A percentile compares a stretch with the other conserved stretches of the same genome.
Evolutionary conservation across 306 rosid species (phyloP).

Genomic region (Corylus americana): DNA sequence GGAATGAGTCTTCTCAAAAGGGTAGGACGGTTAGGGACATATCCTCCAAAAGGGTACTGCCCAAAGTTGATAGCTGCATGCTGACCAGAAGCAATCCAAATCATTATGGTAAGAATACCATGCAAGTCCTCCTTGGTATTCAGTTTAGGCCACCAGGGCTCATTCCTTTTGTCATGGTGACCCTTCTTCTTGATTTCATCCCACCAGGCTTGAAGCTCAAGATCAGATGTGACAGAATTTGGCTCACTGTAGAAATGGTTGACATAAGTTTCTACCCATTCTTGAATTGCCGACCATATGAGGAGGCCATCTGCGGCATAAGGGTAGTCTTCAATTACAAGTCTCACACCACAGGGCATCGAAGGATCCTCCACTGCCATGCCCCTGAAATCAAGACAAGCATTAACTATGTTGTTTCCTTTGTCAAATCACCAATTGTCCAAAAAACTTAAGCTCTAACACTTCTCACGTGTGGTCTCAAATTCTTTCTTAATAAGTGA

Average conservation of each 20-base stretch:
- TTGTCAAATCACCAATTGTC: too few relatives aligned
- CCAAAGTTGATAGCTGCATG: conserved; percentile 97
- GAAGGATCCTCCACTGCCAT: conserved; percentile 90
- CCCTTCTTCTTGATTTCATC: conserved; percentile 80
- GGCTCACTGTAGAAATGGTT: conserved; percentile 67
- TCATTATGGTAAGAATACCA: conserved; percentile 64
- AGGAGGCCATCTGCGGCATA: conserved; percentile 94
- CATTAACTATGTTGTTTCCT: neutral
- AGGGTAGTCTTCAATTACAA: conserved; percentile 89
- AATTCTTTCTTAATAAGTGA: too few relatives aligned
- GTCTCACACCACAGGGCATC: conserved; percentile 72
- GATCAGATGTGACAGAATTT: conserved; percentile 57
- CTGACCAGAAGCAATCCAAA: conserved; percentile 94
- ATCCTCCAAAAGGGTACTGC: conserved; percentile 95
- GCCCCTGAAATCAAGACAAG: conserved; percentile 57
- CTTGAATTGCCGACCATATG: conserved; percentile 90
- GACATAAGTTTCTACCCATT: conserved; percentile 84
- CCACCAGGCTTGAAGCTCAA: conserved; percentile 95
- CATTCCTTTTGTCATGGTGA: conserved; percentile 72
- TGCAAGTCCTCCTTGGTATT: conserved; percentile 66
- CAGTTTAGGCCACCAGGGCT: conserved; percentile 96
- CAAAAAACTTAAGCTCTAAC: too few relatives aligned
- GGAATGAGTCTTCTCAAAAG: conserved; percentile 84
- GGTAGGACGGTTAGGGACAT: conserved; percentile 92
- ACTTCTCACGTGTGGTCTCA: too few relatives aligned